Evolutionary conservation across 805 yeast genomes (phyloP).

Genomic region (Danielia oregonensis): DNA sequence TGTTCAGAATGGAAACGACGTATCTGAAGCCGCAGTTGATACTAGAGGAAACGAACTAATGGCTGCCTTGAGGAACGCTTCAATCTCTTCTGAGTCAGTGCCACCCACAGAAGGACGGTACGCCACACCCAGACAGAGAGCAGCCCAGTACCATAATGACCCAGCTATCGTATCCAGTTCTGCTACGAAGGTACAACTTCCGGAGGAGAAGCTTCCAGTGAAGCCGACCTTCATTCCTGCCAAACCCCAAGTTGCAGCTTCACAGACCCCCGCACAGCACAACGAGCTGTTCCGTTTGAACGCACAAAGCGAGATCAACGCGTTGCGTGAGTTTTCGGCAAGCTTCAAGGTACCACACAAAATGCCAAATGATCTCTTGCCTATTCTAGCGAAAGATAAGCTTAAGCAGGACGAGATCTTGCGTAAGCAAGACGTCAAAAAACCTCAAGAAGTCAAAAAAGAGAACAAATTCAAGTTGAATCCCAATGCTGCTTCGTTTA

Average conservation of each 20-base stretch:
- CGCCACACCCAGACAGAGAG: constrained; percentile 55
- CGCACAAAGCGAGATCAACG: constrained; percentile 62
- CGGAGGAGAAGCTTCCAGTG: constrained; percentile 1
- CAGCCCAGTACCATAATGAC: constrained; percentile 51
- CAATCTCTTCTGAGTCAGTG: constrained; percentile 17
- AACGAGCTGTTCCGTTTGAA: constrained; percentile 42
- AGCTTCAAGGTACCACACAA: constrained; percentile 69
- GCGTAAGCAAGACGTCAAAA: constrained; percentile 28
- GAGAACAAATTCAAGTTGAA: constrained; percentile 58
- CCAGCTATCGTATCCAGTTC: constrained; percentile 64
- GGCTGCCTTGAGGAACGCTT: constrained; percentile 41
- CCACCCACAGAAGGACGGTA: constrained; percentile 37
- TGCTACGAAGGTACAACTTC: constrained; percentile 22
- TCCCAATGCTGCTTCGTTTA: constrained; percentile 64
- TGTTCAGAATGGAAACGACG: constrained; percentile 27
- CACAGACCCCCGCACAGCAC: constrained; percentile 9
- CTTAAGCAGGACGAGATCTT: constrained; percentile 60
- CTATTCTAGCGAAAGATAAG: constrained; percentile 66
- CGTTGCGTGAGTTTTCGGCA: constrained; percentile 74
- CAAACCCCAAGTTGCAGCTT: constrained; percentile 5
- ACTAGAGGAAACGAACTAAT: constrained; percentile 52
- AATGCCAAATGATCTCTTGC: constrained; percentile 60
- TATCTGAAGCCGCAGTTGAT: constrained; percentile 42
- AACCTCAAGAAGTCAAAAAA: constrained; percentile 7
- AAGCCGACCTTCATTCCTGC: constrained; percentile 6